phyloP scores from a whole-genome alignment of 2,329 filamentous ascomycete species.

The Endoconidiophora laricicola region DNA sequence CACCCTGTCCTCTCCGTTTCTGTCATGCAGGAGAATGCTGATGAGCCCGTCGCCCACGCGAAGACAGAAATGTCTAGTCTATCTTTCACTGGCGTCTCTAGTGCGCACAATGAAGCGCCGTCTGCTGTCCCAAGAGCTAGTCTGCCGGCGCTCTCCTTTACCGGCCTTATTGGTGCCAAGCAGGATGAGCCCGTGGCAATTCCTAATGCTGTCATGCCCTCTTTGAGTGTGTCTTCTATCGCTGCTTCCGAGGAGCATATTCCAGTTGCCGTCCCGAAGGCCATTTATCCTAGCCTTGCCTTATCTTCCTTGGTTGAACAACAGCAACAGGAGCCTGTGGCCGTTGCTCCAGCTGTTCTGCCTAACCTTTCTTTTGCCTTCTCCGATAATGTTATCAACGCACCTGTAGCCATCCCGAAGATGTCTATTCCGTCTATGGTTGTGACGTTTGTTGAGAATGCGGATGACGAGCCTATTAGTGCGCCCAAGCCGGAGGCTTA shows the following conservation, averaged over 20 bases:
- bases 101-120: constrained; percentile 20
- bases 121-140: constrained; percentile 18
- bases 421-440: neutral
- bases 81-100: constrained; percentile 18
- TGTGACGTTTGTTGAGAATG: neutral
- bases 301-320: constrained; percentile 15
- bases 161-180: constrained; percentile 14
- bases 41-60: constrained; percentile 16
- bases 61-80: constrained; percentile 17
- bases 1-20: constrained; percentile 1
- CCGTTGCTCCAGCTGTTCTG: constrained; percentile 10
- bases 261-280: neutral
- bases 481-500: neutral
- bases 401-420: neutral
- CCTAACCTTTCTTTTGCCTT: constrained; percentile 1
- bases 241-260: neutral
- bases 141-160: constrained; percentile 16
- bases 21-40: neutral
- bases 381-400: neutral
- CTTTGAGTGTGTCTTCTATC: constrained; percentile 18
- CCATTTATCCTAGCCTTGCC: neutral
- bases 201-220: constrained; percentile 18
- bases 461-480: neutral
- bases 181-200: constrained; percentile 17
- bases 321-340: constrained; percentile 20